Percentiles rank a stretch among this genome's conserved stretches.
phyloP scores from a whole-genome alignment of 176 grass and related monocot genomes.

The Alloteropsis semialata region DNA sequence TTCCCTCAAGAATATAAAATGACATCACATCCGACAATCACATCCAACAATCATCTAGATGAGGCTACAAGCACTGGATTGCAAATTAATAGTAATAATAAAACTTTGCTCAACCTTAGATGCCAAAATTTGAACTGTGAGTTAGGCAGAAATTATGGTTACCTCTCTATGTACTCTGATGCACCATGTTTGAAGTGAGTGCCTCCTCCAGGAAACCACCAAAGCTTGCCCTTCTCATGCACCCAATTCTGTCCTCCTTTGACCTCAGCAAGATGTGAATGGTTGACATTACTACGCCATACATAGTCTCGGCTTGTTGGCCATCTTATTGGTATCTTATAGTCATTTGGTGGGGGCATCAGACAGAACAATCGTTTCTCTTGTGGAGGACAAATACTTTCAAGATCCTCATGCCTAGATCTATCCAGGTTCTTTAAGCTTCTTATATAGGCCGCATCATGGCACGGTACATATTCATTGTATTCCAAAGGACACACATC shows the following conservation, averaged over 20 bases:
- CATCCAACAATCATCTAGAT: neutral
- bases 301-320: constrained; percentile 83
- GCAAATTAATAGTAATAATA: neutral
- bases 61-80: constrained; percentile 18
- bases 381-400: constrained; percentile 65
- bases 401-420: constrained; percentile 72
- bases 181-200: constrained; percentile 98
- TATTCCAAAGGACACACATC: constrained; percentile 70
- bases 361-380: constrained; percentile 75
- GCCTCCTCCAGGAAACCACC: constrained; percentile 98
- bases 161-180: constrained; percentile 91
- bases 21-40: constrained; percentile 19
- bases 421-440: constrained; percentile 51
- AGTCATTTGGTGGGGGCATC: constrained; percentile 76
- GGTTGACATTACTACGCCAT: constrained; percentile 94
- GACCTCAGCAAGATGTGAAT: constrained; percentile 84
- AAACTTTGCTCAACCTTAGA: neutral
- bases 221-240: constrained; percentile 80
- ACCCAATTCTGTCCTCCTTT: constrained; percentile 99
- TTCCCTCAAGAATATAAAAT: neutral
- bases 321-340: constrained; percentile 91
- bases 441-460: constrained; percentile 48
- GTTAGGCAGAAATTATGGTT: constrained; percentile 11
- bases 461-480: constrained; percentile 87
- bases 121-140: neutral